Evolutionary conservation across 1,284 basidiomycete species (phyloP), one percentile per base, ranked within the genome.

Genomic region (Irpex lacteus): DNA sequence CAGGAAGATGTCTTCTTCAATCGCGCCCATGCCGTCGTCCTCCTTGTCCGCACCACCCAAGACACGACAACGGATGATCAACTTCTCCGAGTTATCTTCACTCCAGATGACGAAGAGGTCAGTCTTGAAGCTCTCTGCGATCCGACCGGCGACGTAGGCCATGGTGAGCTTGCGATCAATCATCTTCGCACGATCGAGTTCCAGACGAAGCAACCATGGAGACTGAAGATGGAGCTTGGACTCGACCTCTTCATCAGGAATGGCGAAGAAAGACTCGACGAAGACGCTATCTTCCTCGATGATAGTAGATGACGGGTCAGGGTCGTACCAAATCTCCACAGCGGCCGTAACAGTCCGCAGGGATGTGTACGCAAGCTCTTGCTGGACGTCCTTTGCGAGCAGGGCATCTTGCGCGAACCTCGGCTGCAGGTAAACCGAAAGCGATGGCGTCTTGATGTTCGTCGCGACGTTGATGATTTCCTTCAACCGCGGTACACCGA

Each of bases 401-500:
- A 83, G 77, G 5, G 82, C 74, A 49, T 88, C 86, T 59, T 79
- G 79, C 49, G 92, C 88, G 60, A 92, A 86, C 36, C 90, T 86
- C 1, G 90, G 85, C 36, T 89, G 82, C 52, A 98, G 87, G 75
- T 96, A 98, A 61, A 99, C 95, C 11, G 89, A 92, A 18, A 98
- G 85, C 0, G 95, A 96, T 0, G 98, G 98, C 0, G 98, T 99
- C 80, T 98, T 98, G 85, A 99, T 98, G 75, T 99, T 97, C 34
- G 91, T 93, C 0, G 98, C 96, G 60, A 98, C 96, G 76, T 99
- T 99, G 82, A 99, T 99, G 71, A 99, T 98, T 77, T 98, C 96
- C 81, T 98, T 98, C 66, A 98, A 77, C 80, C 96, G 95, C 8
- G 96, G 96, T 0, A 98, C 96, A 90, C 96, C 96, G 66, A 98